These are phyloP conservation scores for Mucor indicus DNA, from an alignment of 371 early-diverging fungal genomes.

Conservation along the genomic window DNA sequence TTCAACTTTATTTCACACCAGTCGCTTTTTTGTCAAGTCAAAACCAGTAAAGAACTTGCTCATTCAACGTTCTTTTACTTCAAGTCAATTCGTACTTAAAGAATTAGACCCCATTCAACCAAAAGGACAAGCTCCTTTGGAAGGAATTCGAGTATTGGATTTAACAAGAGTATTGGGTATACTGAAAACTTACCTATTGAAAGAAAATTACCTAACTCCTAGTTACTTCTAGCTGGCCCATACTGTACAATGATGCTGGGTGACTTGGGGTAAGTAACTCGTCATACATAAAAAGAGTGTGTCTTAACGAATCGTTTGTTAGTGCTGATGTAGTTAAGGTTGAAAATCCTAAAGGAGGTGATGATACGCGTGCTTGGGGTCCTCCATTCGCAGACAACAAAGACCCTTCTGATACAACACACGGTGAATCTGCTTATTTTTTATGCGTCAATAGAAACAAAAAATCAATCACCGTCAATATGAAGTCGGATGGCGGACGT, in stretches of 20 bases:
- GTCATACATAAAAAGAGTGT: not conserved
- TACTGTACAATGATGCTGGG: conserved; percentile 87
- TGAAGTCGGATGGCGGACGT: conserved; percentile 68
- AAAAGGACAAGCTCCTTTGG: conserved; percentile 47
- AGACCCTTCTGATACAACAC: conserved; percentile 26
- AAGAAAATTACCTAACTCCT: conserved; percentile 1
- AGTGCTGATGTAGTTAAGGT: conserved; percentile 92
- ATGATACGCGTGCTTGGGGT: conserved; percentile 89
- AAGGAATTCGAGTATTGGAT: conserved; percentile 79
- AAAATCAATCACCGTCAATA: conserved; percentile 80
- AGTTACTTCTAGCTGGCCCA: conserved; percentile 56
- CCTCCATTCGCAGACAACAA: conserved; percentile 63
- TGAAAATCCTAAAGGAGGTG: conserved; percentile 78
- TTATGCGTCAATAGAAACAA: conserved; percentile 91
- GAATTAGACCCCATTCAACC: conserved; percentile 5
- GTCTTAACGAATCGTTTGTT: not conserved
- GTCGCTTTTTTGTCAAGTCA: not conserved
- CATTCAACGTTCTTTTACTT: conserved; percentile 7
- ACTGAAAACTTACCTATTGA: conserved; percentile 1
- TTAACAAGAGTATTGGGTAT: conserved; percentile 79
- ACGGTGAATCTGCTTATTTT: conserved; percentile 85
- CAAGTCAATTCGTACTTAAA: conserved; percentile 1
- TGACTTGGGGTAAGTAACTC: conserved; percentile 78
- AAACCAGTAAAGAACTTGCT: conserved; percentile 1
- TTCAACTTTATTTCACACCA: not conserved